Evolutionary conservation across 2,329 filamentous ascomycete genomes (phyloP).

Genomic region (Colletotrichum abscissum): DNA sequence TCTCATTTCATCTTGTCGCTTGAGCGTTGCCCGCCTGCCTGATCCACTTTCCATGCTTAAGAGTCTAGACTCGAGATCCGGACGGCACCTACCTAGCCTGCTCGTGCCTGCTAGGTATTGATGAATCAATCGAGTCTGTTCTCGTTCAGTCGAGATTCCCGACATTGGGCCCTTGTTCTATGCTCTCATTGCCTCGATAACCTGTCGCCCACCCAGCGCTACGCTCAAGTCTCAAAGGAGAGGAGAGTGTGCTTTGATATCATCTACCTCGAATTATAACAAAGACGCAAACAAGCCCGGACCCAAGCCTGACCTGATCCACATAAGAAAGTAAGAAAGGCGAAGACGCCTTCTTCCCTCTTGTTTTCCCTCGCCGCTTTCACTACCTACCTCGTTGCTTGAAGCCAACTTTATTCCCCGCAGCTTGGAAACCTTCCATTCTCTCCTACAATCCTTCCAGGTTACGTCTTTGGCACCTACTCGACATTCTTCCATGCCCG

Average conservation of each 20-base stretch:
- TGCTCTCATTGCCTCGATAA: background rate
- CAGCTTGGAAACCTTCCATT: constrained; percentile 3
- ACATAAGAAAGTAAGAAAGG: background rate
- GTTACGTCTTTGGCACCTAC: background rate
- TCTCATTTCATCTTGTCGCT: background rate
- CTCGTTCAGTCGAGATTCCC: background rate
- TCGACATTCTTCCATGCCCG: constrained; percentile 26
- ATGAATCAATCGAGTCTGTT: background rate
- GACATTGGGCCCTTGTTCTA: background rate
- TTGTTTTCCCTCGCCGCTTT: background rate
- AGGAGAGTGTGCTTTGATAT: background rate
- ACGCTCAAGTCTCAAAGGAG: background rate
- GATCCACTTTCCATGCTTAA: background rate
- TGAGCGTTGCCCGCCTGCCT: background rate
- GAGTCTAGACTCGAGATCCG: no score
- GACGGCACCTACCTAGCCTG: no score
- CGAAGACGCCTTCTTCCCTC: background rate
- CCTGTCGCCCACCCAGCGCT: background rate
- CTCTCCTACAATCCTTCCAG: background rate
- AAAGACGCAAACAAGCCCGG: background rate
- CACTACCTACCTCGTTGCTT: background rate
- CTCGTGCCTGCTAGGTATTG: no score
- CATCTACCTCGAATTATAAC: background rate
- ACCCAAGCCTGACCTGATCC: background rate
- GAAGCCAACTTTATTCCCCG: background rate